Evolutionary conservation across 2,329 filamentous ascomycete genomes (phyloP), one percentile per base, ranked within the genome.

Genomic region (Aspergillus calidoustus): DNA sequence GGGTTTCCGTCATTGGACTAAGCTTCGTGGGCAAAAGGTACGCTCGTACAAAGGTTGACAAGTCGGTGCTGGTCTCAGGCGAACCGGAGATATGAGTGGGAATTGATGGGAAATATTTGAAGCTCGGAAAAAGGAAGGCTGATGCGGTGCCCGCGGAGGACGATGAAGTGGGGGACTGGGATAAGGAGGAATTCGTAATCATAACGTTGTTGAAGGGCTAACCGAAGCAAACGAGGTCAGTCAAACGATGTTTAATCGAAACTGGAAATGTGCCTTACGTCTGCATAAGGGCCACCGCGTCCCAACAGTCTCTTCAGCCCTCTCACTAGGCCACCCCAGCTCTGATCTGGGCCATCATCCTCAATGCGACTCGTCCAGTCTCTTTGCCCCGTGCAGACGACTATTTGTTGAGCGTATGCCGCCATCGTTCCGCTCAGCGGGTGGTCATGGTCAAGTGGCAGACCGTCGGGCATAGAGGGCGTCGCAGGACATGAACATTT

Each of bases 361-460:
- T 96, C 93, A 64, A 97, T 96, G 60, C 87, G 86, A 71, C 90
- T 93, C 30, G 84, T 82, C 93, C 93, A 97, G 78, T 96, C 91
- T 31, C 84, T 79, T 63, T 87, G 86, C 4, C 92, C 93, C 0
- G 93, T 96, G 64, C 90, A 93, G 15, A 97, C 83, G 9, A 98
- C 77, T 3, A 97, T 85, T 69, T 97, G 93, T 76, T 96, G 89
- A 1, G 88, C 83, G 74, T 97, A 96, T 1, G 84, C 81, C 2
- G 90, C 83, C 79, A 97, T 93, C 6, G 90, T 89, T 13, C 91
- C 91, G 72, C 91, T 89, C 48, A 97, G 80, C 19, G 85, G 82
- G 44, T 86, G 86, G 63, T 86, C 83, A 69, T 84, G 83, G 72
- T 97, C 93, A 57, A 97, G 93, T 23, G 89, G 86, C 17, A 96